phyloP scores from a whole-genome alignment of 345 rosid species.

The Euphorbia peplus region DNA sequence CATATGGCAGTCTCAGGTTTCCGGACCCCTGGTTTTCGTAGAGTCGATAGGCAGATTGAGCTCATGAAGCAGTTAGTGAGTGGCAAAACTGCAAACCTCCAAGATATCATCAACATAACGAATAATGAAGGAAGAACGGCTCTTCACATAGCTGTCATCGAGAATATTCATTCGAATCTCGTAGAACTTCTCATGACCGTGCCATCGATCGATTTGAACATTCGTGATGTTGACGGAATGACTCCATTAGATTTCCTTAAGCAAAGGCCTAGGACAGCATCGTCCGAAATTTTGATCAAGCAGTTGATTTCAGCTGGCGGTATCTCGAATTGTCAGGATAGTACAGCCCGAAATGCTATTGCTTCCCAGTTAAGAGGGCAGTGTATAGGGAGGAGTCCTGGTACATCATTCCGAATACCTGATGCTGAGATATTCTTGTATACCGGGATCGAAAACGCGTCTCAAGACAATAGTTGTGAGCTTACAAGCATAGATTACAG shows the following conservation, averaged over 20 bases:
- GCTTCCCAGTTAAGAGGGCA: conserved; percentile 52
- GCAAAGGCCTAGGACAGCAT: conserved; percentile 57
- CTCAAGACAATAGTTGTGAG: conserved; percentile 31
- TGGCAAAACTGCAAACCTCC: conserved; percentile 38
- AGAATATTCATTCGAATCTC: conserved; percentile 51
- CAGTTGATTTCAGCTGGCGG: conserved; percentile 82
- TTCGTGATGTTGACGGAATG: conserved; percentile 63
- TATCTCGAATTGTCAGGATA: conserved; percentile 42
- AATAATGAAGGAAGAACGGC: conserved; percentile 74
- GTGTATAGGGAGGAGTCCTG: conserved; percentile 68
- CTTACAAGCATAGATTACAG: conserved; percentile 36
- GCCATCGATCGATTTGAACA: conserved; percentile 52
- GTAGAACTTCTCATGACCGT: conserved; percentile 69
- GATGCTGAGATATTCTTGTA: conserved; percentile 86
- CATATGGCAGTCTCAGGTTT: conserved; percentile 86
- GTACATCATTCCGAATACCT: conserved; percentile 72
- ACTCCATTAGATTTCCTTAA: conserved; percentile 80
- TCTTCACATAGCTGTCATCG: conserved; percentile 74
- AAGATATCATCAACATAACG: conserved; percentile 52
- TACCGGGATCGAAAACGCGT: conserved; percentile 41
- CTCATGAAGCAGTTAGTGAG: conserved; percentile 52
- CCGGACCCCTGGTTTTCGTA: conserved; percentile 63
- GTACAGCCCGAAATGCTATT: conserved; percentile 33
- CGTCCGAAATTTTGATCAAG: conserved; percentile 74
- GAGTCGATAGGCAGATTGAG: conserved; percentile 72